Evolutionary conservation across 2,329 filamentous ascomycete species (phyloP), one percentile per base, ranked within the genome.

Genomic region (Chalara sp.): DNA sequence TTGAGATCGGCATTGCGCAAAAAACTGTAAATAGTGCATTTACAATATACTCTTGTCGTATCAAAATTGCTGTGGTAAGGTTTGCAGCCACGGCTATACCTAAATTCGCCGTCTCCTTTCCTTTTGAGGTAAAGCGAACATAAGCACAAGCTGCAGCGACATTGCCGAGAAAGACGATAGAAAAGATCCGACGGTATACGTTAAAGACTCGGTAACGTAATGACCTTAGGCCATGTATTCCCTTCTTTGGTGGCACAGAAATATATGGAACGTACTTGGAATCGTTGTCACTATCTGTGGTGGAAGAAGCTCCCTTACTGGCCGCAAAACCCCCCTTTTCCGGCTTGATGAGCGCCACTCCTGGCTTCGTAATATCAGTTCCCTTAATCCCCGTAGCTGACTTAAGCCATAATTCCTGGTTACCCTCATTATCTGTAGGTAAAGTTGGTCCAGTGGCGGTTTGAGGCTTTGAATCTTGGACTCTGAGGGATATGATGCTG

Each of bases 101-200:
- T 29, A 44, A 37, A 7, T 40, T 47, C 40, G 30, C 46, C 31
- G 43, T 32, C 13, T 31, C 51, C 39, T 43, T 40, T 6, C 37
- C 39, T 44, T 47, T 35, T 4, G 42, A 33, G 30, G 32, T 42
- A 44, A 63, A 59, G 33, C 67, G 53, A 28, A 61, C 60, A 43
- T 68, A 58, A 48, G 67, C 57, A 33, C 75, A 57, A 48, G 77
- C 53, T 69, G 58, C 49, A 13, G 46, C 41, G 49, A 76, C 56
- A 57, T 83, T 83, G 52, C 67, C 62, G 37, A 79, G 56, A 52
- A 76, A 73, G 30, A 79, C 68, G 8, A 81, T 46, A 42, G 75
- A 75, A 63, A 83, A 81, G 4, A 83, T 70, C 5, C 75, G 72
- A 31, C 79, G 74, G 59, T 83, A 83, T 28, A 76, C 68, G 48